phyloP scores from a whole-genome alignment of 148 eudicot genomes.

The Simmondsia chinensis region DNA sequence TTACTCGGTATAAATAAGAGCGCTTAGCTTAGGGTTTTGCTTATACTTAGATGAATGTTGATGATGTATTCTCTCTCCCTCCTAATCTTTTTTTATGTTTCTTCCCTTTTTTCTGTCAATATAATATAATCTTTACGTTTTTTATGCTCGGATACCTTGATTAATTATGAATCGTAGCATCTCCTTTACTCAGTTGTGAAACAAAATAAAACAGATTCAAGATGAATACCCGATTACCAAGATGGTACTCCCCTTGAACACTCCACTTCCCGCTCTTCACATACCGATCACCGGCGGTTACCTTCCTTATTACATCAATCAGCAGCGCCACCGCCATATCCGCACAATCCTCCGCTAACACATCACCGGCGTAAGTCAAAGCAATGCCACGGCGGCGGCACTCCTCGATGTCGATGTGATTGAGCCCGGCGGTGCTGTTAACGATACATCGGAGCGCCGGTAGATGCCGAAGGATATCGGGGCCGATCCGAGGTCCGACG shows the following conservation, averaged over 20 bases:
- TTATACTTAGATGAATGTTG: too few relatives aligned
- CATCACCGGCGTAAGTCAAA: constrained; percentile 15
- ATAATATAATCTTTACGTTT: too few relatives aligned
- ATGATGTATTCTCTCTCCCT: too few relatives aligned
- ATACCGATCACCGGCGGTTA: constrained; percentile 4
- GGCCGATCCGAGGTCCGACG: constrained; percentile 1
- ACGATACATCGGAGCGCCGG: constrained; percentile 31
- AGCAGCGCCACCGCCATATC: constrained; percentile 11
- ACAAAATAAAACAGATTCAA: too few relatives aligned
- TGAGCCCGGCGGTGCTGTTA: constrained; percentile 40
- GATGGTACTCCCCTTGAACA: constrained; percentile 6
- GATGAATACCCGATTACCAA: neutral
- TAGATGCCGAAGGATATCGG: constrained; percentile 19
- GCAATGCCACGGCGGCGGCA: constrained; percentile 39
- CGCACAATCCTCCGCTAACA: constrained; percentile 6
- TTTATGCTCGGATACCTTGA: too few relatives aligned
- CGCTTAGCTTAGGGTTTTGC: too few relatives aligned
- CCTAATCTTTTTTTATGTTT: too few relatives aligned
- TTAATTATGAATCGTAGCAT: too few relatives aligned
- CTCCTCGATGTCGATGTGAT: constrained; percentile 40
- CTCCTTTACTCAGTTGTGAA: too few relatives aligned
- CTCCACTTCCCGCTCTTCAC: constrained; percentile 11
- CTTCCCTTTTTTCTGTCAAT: too few relatives aligned
- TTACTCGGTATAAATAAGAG: too few relatives aligned
- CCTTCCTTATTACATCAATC: constrained; percentile 10